Evolutionary conservation across 768 basidiomycete genomes (phyloP), one percentile per base, ranked within the genome.

Genomic region (Tremella mesenterica): DNA sequence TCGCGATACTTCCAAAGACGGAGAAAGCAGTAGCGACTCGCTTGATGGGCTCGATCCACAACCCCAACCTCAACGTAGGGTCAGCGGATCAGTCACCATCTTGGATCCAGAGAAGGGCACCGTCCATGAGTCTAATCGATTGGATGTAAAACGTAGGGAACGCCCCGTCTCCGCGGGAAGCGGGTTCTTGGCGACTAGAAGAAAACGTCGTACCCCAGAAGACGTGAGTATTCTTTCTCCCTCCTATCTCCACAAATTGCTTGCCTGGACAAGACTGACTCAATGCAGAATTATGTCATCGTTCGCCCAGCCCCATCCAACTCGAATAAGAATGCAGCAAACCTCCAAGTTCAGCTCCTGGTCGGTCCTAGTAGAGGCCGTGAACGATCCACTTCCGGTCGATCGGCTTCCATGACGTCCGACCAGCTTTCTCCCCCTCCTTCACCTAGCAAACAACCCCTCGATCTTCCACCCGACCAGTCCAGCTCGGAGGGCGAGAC

Each of bases 321-420:
- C 38, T 82, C 83, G 63, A 78, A 81, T n/a, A 86, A 85, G 57
- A 88, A 92, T 59, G 85, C 89, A 0, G 77, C 92, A 39, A 91
- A 92, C 69, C 78, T 93, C 0, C 91, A 95, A 64, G 83, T 95
- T 10, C 91, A 95, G 71, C 83, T 95, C 36, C 85, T 93, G 1
- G 62, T 69, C 36, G 56, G 56, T 28, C 56, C 60, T 14, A 33
- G 52, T 14, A 27, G 23, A 14, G 55, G 55, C 1, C 49, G 62
- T 9, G 53, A 53, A 9, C 62, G 65, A 9, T 64, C 62, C 46
- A 57, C 38, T 18, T 55, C 57, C 14, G 18, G n/a, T 28, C 28
- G n/a, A 31, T 44, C 44, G 26, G 31, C 12, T 36, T 39, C 54
- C 23, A 43, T 16, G 14, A n/a, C 27, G 8, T 44, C 52, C 16